These are phyloP conservation scores for Leersia perrieri DNA, from an alignment of 176 grass and related monocot genomes.

Conservation along the genomic window DNA sequence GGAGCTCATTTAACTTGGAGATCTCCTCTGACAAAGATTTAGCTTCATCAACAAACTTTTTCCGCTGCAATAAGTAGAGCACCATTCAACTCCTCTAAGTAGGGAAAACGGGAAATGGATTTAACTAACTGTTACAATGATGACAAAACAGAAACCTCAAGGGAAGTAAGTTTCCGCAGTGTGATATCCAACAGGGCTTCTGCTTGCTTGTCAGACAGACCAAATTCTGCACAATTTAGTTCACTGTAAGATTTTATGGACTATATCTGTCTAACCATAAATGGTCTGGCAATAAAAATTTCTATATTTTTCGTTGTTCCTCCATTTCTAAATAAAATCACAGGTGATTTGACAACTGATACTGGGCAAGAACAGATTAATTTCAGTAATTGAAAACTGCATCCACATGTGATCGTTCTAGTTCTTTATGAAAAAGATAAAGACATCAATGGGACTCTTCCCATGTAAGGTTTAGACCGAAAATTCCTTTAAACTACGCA, in stretches of 20 bases:
- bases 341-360: background rate
- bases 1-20: constrained; percentile 85
- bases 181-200: constrained; percentile 92
- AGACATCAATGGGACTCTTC: background rate
- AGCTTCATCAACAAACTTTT: constrained; percentile 91
- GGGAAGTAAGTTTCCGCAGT: constrained; percentile 81
- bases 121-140: constrained; percentile 6
- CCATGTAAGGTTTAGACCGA: background rate
- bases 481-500: background rate
- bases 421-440: constrained; percentile 1
- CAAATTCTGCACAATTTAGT: constrained; percentile 62
- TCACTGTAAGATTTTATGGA: constrained; percentile 17
- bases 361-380: background rate
- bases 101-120: background rate
- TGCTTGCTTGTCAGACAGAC: constrained; percentile 86
- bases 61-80: constrained; percentile 62
- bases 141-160: constrained; percentile 61
- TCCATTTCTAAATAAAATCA: background rate
- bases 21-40: constrained; percentile 61
- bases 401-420: background rate
- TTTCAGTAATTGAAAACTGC: constrained; percentile 20
- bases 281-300: background rate
- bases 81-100: background rate
- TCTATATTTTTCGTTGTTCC: background rate
- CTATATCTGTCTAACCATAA: background rate